These are phyloP conservation scores for Eucalyptus regnans DNA, from an alignment of 345 rosid species.

Conservation along the genomic window DNA sequence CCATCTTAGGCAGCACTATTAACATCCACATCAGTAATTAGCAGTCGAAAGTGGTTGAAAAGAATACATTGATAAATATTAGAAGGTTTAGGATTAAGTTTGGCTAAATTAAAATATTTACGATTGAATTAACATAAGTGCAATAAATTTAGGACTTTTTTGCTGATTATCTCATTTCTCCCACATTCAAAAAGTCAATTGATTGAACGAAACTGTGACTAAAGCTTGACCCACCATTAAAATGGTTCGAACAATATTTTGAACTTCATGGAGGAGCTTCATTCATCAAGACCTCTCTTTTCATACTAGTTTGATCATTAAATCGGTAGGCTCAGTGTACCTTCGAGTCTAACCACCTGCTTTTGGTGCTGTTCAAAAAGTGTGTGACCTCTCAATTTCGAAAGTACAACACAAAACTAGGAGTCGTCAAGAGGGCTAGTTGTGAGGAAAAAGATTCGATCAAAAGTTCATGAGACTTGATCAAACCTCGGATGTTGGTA, in stretches of 20 bases:
- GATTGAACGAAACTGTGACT: not conserved
- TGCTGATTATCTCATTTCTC: not conserved
- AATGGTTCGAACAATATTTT: not conserved
- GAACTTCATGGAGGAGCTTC: not conserved
- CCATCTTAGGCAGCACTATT: not conserved
- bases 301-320: not conserved
- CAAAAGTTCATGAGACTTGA: not conserved
- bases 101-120: no score
- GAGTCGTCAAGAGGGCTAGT: not conserved
- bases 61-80: no score
- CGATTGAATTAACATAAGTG: rapidly evolving
- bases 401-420: not conserved
- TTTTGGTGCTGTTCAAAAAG: not conserved
- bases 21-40: no score
- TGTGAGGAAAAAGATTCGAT: not conserved
- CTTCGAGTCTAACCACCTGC: not conserved
- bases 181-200: not conserved
- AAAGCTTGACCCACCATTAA: not conserved
- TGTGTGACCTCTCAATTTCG: not conserved
- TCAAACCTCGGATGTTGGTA: not conserved
- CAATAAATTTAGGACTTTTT: not conserved
- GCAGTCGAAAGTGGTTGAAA: rapidly evolving
- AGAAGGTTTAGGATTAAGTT: rapidly evolving
- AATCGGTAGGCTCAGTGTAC: not conserved
- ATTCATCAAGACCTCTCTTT: not conserved